phyloP scores from a whole-genome alignment of 2,329 filamentous ascomycete genomes.

The Coleophoma crateriformis region DNA sequence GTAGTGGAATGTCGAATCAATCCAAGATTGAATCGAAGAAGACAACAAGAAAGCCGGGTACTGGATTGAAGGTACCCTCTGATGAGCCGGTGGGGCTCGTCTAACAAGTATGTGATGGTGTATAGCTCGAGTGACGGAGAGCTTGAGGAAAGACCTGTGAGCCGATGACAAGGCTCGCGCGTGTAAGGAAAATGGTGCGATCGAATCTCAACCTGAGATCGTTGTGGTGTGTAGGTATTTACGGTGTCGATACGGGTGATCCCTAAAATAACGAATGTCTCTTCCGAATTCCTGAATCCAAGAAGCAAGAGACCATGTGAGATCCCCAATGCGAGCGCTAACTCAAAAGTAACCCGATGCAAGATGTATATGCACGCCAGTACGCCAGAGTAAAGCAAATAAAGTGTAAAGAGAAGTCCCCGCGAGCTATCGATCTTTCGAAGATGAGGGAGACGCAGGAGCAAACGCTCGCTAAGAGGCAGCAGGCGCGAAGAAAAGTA shows the following conservation, averaged over 20 bases:
- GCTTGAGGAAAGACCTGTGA: background rate
- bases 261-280: constrained; percentile 13
- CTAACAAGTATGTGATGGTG: background rate
- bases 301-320: constrained; percentile 12
- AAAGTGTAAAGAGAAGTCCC: background rate
- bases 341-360: constrained; percentile 22
- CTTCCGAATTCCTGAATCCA: constrained; percentile 25
- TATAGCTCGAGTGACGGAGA: background rate
- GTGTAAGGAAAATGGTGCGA: background rate
- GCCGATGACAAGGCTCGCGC: background rate
- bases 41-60: background rate
- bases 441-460: constrained; percentile 10
- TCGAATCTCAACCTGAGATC: background rate
- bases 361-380: constrained; percentile 18
- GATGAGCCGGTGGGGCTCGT: background rate
- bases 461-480: background rate
- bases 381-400: constrained; percentile 19
- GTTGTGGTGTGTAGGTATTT: background rate
- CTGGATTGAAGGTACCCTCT: background rate
- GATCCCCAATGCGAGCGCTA: constrained; percentile 7
- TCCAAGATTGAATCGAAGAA: background rate
- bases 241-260: background rate
- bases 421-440: constrained; percentile 10
- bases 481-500: background rate
- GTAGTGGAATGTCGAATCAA: constrained; percentile 1